These are phyloP conservation scores for Calonectria hawksworthii DNA, from an alignment of 2,329 filamentous ascomycete species.

Conservation along the genomic window DNA sequence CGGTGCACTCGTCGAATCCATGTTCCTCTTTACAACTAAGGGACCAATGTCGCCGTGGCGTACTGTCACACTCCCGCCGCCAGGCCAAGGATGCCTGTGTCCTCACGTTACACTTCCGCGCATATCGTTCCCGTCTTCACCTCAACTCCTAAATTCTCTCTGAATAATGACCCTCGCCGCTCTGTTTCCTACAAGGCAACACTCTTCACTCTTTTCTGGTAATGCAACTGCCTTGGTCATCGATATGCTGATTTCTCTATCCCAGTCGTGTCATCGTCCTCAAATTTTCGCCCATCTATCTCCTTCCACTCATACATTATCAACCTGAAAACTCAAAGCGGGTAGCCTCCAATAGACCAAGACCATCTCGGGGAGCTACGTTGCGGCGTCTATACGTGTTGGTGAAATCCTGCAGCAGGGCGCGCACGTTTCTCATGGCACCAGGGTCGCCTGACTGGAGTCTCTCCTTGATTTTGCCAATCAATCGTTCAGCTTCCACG, in stretches of 20 bases:
- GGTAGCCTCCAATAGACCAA: constrained; percentile 88
- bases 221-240: background rate
- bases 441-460: constrained; percentile 74
- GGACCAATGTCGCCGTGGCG: constrained; percentile 3
- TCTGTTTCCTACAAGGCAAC: background rate
- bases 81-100: background rate
- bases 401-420: constrained; percentile 94
- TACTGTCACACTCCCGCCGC: background rate
- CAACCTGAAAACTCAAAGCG: constrained; percentile 82
- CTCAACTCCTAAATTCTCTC: constrained; percentile 1
- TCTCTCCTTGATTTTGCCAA: constrained; percentile 84
- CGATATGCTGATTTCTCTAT: constrained; percentile 18
- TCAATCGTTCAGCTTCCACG: constrained; percentile 83
- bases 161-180: background rate
- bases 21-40: background rate
- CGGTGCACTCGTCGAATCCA: background rate
- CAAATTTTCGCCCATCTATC: constrained; percentile 6
- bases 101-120: background rate
- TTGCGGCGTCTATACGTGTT: constrained; percentile 94
- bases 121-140: background rate
- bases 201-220: background rate
- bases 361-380: constrained; percentile 92
- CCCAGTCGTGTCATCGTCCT: constrained; percentile 17
- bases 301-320: constrained; percentile 40
- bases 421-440: constrained; percentile 81